These are phyloP conservation scores for Daldinia decipiens DNA, from an alignment of 495 filamentous ascomycete species.

Conservation along the genomic window DNA sequence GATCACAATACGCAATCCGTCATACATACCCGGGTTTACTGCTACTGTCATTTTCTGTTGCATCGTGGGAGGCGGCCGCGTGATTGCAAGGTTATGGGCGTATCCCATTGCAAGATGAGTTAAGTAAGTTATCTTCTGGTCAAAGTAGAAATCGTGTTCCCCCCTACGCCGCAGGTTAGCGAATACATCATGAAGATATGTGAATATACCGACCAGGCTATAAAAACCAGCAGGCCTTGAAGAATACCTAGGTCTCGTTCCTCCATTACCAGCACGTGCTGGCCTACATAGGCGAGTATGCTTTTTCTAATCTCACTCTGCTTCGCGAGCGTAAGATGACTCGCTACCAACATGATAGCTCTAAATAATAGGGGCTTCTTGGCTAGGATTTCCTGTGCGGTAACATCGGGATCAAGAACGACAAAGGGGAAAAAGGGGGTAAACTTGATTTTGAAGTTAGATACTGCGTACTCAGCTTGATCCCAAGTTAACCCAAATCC, in stretches of 20 bases:
- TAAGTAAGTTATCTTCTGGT: conserved; percentile 44
- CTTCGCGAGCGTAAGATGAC: conserved; percentile 42
- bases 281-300: conserved; percentile 48
- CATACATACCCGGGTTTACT: conserved; percentile 11
- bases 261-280: conserved; percentile 47
- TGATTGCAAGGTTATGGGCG: conserved; percentile 51
- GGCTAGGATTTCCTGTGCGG: conserved; percentile 36
- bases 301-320: conserved; percentile 43
- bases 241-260: conserved; percentile 47
- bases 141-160: conserved; percentile 42
- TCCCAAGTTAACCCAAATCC: conserved; percentile 49
- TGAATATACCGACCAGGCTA: conserved; percentile 44
- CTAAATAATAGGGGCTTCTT: conserved; percentile 49
- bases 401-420: conserved; percentile 40
- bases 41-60: conserved; percentile 40
- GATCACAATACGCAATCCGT: background rate
- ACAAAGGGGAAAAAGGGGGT: conserved; percentile 51
- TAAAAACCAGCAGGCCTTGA: conserved; percentile 48
- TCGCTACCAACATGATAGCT: conserved; percentile 43
- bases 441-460: conserved; percentile 42
- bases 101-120: conserved; percentile 49
- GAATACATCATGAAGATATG: background rate
- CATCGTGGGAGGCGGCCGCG: conserved; percentile 31
- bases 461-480: conserved; percentile 47
- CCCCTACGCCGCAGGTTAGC: conserved; percentile 30